Evolutionary conservation across 2,329 filamentous ascomycete genomes (phyloP).

Genomic region (Didymella segeticola): DNA sequence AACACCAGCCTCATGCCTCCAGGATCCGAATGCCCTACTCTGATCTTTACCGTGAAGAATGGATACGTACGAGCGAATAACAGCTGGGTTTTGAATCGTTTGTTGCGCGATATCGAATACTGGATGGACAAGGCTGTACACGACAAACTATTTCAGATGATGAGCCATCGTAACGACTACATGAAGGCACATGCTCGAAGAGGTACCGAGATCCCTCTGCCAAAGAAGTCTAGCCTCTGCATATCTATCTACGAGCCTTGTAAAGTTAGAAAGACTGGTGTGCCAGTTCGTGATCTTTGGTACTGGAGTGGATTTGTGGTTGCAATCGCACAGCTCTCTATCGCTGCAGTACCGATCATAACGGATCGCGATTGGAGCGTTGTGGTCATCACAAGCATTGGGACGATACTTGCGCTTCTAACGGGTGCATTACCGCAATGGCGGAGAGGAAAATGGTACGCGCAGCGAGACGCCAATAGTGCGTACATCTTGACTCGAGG

Average conservation of each 20-base stretch:
- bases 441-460: slow-evolving; percentile 23
- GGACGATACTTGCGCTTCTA: slow-evolving; percentile 12
- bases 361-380: slow-evolving; percentile 24
- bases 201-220: not conserved
- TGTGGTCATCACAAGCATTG: slow-evolving; percentile 17
- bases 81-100: slow-evolving; percentile 24
- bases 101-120: slow-evolving; percentile 25
- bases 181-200: not conserved
- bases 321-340: slow-evolving; percentile 15
- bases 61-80: slow-evolving; percentile 18
- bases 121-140: slow-evolving; percentile 17
- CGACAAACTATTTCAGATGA: slow-evolving; percentile 2
- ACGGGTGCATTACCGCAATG: slow-evolving; percentile 21
- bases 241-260: slow-evolving; percentile 3
- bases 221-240: not conserved
- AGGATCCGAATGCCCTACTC: too few relatives aligned
- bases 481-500: slow-evolving; percentile 25
- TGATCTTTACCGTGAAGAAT: slow-evolving; percentile 18
- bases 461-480: slow-evolving; percentile 14
- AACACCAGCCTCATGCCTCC: slow-evolving; percentile 25
- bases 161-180: too few relatives aligned
- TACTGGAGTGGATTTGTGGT: slow-evolving; percentile 18
- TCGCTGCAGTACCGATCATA: slow-evolving; percentile 20
- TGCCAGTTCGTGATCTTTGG: not conserved
- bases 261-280: not conserved